phyloP scores from a whole-genome alignment of 116 monocot species.

The Cymodocea nodosa region DNA sequence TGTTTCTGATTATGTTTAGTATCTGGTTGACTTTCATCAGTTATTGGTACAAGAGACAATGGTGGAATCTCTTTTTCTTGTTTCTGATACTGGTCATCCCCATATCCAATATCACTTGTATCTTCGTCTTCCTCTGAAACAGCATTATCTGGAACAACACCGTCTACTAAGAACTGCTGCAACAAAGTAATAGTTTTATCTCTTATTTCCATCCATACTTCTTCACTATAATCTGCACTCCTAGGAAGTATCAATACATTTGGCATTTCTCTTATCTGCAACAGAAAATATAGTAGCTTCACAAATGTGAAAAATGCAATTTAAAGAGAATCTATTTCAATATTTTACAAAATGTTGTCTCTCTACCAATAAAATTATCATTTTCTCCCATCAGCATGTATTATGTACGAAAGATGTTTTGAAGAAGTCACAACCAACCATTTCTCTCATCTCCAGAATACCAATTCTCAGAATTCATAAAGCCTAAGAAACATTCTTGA shows the following conservation, averaged over 20 bases:
- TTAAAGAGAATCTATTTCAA: too few species aligned
- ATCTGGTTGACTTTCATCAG: conserved; percentile 38
- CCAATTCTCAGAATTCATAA: too few species aligned
- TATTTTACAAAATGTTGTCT: too few species aligned
- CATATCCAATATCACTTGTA: conserved; percentile 37
- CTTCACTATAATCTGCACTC: conserved; percentile 98
- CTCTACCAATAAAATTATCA: too few species aligned
- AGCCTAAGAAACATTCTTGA: too few species aligned
- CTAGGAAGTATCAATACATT: conserved; percentile 94
- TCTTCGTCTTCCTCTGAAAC: conserved; percentile 84
- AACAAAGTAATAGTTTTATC: conserved; percentile 77
- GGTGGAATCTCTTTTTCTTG: conserved; percentile 28
- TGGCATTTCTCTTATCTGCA: conserved; percentile 96
- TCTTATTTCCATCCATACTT: conserved; percentile 99
- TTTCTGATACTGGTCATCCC: conserved; percentile 31
- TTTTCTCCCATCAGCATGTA: too few species aligned
- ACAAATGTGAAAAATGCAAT: too few species aligned
- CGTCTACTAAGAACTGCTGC: conserved; percentile 77
- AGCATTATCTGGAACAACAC: conserved; percentile 56
- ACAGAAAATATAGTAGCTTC: background rate
- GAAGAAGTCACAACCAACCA: too few species aligned
- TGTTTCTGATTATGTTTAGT: conserved; percentile 29
- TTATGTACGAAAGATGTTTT: too few species aligned
- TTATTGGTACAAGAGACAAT: conserved; percentile 21
- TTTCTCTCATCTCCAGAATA: too few species aligned